Conservation (phyloP, 257 asterid species). For the Primulina eburnea region DNA sequence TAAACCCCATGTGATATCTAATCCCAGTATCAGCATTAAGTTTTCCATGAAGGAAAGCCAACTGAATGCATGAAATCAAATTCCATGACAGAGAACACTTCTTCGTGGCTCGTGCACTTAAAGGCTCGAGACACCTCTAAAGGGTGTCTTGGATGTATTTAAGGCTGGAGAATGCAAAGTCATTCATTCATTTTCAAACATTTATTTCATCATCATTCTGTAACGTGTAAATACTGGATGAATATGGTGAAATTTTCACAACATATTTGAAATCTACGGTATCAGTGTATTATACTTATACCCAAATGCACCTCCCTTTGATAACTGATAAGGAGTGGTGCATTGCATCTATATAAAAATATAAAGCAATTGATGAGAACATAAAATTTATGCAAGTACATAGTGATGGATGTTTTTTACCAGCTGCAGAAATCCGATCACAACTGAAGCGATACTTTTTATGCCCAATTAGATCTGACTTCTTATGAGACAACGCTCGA, state of each 20-base stretch:
- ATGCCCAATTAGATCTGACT: constrained; percentile 46
- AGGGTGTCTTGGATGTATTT: not conserved
- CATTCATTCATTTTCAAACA: too few species aligned
- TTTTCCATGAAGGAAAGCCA: not conserved
- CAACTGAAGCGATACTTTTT: constrained; percentile 60
- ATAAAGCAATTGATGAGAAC: constrained; percentile 7
- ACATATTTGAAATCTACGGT: not conserved
- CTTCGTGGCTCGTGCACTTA: not conserved
- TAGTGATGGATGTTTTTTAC: constrained; percentile 35
- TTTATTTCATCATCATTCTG: not conserved
- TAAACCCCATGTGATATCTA: not conserved
- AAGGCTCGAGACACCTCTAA: not conserved
- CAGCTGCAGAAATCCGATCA: constrained; percentile 44
- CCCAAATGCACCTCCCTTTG: not conserved
- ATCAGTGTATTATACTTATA: too few species aligned
- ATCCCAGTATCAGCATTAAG: not conserved
- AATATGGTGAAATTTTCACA: not conserved
- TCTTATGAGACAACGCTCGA: constrained; percentile 70
- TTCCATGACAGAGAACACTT: not conserved
- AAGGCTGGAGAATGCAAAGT: too few species aligned
- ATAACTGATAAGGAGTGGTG: not conserved
- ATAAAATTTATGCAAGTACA: not conserved
- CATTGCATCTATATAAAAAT: not conserved
- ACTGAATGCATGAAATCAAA: not conserved
- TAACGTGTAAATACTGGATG: not conserved